Percentiles rank a stretch among this genome's conserved stretches.
phyloP scores from a whole-genome alignment of 345 rosid genomes.

The Salix dunnii region DNA sequence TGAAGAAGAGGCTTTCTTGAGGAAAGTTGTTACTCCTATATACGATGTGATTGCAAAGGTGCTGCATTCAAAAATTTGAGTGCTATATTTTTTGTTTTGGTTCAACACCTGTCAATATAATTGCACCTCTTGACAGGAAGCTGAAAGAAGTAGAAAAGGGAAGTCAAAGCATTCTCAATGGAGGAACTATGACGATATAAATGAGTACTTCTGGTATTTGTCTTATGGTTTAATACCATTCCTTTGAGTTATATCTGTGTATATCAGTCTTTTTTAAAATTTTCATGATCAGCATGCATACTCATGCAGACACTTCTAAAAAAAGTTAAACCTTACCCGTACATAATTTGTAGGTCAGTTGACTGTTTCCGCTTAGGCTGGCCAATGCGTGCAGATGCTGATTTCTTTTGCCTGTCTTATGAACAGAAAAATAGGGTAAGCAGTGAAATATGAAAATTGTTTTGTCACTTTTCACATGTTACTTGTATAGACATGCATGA shows the following conservation, averaged over 20 bases:
- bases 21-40: constrained; percentile 85
- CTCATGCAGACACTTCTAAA: constrained; percentile 23
- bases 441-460: not conserved
- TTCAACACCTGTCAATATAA: not conserved
- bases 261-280: not conserved
- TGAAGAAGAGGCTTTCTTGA: constrained; percentile 93
- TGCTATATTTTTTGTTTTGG: constrained; percentile 1
- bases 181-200: constrained; percentile 98
- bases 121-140: constrained; percentile 60
- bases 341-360: constrained; percentile 61
- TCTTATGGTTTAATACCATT: constrained; percentile 5
- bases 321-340: not conserved
- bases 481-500: not conserved
- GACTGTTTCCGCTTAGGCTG: constrained; percentile 97
- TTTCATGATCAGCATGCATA: constrained; percentile 12
- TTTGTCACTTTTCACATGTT: not conserved
- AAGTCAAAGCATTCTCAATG: constrained; percentile 97
- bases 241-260: not conserved
- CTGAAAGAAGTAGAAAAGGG: constrained; percentile 74
- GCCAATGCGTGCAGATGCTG: constrained; percentile 99
- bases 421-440: constrained; percentile 64
- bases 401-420: constrained; percentile 60
- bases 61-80: not conserved
- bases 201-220: constrained; percentile 89
- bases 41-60: constrained; percentile 84